Conservation (phyloP, 768 basidiomycete species). For the Vararia minispora region DNA sequence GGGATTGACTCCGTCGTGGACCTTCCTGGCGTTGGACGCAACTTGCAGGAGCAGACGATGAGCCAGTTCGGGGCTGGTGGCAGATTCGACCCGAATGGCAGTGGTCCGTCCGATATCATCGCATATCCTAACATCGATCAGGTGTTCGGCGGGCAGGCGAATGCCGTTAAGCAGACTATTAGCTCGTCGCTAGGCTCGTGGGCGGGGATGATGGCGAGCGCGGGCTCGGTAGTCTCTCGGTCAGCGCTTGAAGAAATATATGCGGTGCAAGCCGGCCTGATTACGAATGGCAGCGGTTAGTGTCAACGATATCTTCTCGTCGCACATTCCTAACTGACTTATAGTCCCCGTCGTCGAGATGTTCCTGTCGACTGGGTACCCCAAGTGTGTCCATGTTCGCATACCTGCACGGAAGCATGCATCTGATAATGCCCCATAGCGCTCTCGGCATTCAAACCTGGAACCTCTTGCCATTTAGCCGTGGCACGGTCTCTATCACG, state of each 20-base stretch:
- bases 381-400: slow-evolving; percentile 27
- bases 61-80: too few species aligned
- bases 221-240: slow-evolving; percentile 27
- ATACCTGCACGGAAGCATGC: too few species aligned
- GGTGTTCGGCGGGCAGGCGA: slow-evolving; percentile 27
- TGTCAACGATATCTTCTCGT: too few species aligned
- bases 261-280: slow-evolving; percentile 35
- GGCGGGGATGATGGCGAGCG: slow-evolving; percentile 36
- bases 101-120: slow-evolving; percentile 27
- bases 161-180: slow-evolving; percentile 25
- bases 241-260: slow-evolving; percentile 32
- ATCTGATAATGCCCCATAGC: slow-evolving; percentile 16
- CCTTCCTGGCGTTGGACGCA: slow-evolving; percentile 28
- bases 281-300: slow-evolving; percentile 36
- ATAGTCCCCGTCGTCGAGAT: slow-evolving; percentile 36
- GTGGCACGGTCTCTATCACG: slow-evolving; percentile 37
- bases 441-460: slow-evolving; percentile 39
- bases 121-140: slow-evolving; percentile 41
- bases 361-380: slow-evolving; percentile 35
- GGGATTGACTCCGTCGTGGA: slow-evolving; percentile 23
- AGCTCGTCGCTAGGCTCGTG: slow-evolving; percentile 26
- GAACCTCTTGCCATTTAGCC: slow-evolving; percentile 44
- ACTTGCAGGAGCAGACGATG: too few species aligned
- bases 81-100: not conserved
- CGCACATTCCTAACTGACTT: too few species aligned